phyloP scores from a whole-genome alignment of 108 stramenopile genomes.

The Cyclotella cryptica region DNA sequence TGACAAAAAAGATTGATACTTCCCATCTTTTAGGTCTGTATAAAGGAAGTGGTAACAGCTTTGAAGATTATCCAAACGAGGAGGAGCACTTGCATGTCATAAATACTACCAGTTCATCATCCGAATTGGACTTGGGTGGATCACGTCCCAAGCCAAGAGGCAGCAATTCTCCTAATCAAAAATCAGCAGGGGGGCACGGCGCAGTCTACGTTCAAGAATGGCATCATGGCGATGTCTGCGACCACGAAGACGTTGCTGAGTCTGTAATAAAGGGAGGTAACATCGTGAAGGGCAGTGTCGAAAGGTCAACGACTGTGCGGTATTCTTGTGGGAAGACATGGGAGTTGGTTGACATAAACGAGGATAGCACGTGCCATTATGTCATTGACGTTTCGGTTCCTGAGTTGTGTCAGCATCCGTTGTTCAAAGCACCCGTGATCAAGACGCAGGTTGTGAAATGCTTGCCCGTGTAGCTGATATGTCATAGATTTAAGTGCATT shows the following conservation, averaged over 20 bases:
- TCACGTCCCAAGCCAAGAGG: neutral
- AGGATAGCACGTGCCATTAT: slow-evolving; percentile 92
- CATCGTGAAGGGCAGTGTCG: slow-evolving; percentile 61
- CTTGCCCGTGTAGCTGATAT: slow-evolving; percentile 49
- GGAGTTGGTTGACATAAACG: slow-evolving; percentile 71
- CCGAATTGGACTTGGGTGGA: slow-evolving; percentile 25
- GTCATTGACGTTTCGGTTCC: slow-evolving; percentile 75
- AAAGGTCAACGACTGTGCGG: slow-evolving; percentile 77
- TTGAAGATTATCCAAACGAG: slow-evolving; percentile 55
- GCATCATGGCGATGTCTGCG: slow-evolving; percentile 72
- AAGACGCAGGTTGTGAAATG: slow-evolving; percentile 88
- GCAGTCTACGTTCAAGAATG: slow-evolving; percentile 82
- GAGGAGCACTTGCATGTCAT: slow-evolving; percentile 75
- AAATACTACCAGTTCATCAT: slow-evolving; percentile 55
- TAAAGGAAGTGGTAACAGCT: slow-evolving; percentile 34
- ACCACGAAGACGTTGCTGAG: slow-evolving; percentile 79
- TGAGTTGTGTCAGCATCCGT: slow-evolving; percentile 78
- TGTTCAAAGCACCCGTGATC: slow-evolving; percentile 74
- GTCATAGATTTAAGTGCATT: neutral
- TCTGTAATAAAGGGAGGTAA: slow-evolving; percentile 81
- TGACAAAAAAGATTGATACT: slow-evolving; percentile 42
- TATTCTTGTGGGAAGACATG: slow-evolving; percentile 71
- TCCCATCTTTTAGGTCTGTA: slow-evolving; percentile 74
- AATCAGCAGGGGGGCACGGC: slow-evolving; percentile 63
- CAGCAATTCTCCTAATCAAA: slow-evolving; percentile 16